A percentile compares a stretch with the other conserved stretches of the same genome.
These are phyloP conservation scores for Guadua angustifolia DNA, from an alignment of 176 grass and related monocot genomes.

Conservation along the genomic window DNA sequence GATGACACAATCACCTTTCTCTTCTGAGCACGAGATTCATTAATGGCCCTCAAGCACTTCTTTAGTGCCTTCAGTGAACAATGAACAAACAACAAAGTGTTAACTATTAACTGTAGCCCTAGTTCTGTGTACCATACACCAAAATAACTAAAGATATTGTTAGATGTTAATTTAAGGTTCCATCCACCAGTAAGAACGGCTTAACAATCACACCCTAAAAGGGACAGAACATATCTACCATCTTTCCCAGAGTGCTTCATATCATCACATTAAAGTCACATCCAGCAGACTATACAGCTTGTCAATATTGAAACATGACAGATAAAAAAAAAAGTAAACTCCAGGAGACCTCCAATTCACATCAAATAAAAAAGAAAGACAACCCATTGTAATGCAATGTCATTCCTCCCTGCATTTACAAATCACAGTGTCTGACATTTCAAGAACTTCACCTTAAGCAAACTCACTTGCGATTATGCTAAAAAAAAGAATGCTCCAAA, in stretches of 20 bases:
- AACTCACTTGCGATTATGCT: neutral
- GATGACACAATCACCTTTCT: conserved; percentile 70
- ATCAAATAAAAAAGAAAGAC: neutral
- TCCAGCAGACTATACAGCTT: neutral
- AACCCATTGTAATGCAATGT: neutral
- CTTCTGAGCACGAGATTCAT: conserved; percentile 96
- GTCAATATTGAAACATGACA: conserved; percentile 15
- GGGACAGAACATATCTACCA: neutral
- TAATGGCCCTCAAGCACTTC: conserved; percentile 89
- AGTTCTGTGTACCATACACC: conserved; percentile 23
- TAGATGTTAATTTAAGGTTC: conserved; percentile 12
- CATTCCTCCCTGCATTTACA: neutral
- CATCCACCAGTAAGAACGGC: neutral
- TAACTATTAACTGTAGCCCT: conserved; percentile 23
- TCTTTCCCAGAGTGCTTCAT: neutral
- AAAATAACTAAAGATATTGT: conserved; percentile 8
- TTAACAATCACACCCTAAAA: conserved; percentile 1
- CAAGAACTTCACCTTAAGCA: conserved; percentile 9
- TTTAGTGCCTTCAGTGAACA: conserved; percentile 67
- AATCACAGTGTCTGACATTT: neutral
- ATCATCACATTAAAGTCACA: neutral
- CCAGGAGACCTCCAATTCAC: neutral
- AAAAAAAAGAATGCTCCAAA: conserved; percentile 18
- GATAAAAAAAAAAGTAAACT: conserved; percentile 5
- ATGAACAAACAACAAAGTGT: conserved; percentile 34